A percentile compares a stretch with the other conserved stretches of the same genome.
Evolutionary conservation across 164 flowering plant genomes (phyloP).

Genomic region (Taxillus chinensis): DNA sequence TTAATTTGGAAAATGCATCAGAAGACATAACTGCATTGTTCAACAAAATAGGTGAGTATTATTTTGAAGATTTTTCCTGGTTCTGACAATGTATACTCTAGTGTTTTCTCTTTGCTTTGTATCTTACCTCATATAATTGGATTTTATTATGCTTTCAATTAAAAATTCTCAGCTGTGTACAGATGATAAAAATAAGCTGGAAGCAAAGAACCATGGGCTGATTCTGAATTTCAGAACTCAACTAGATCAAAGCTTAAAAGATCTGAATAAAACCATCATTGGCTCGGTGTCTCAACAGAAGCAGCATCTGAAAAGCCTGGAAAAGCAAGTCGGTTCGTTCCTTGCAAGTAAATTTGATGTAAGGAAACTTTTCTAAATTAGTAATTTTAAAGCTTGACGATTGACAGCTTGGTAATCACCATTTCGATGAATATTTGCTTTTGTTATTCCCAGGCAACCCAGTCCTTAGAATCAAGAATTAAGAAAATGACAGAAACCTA

Average conservation of each 20-base stretch:
- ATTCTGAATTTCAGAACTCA: conserved; percentile 56
- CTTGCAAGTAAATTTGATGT: conserved; percentile 72
- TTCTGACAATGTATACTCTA: background rate
- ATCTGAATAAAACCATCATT: conserved; percentile 43
- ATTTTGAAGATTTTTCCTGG: background rate
- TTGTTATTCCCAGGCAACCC: conserved; percentile 37
- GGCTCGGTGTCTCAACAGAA: conserved; percentile 71
- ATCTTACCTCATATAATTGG: background rate
- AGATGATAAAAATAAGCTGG: conserved; percentile 60
- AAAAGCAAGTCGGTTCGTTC: conserved; percentile 47
- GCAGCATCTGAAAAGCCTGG: conserved; percentile 60
- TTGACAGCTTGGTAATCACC: background rate
- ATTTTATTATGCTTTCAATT: background rate
- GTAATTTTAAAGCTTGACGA: background rate
- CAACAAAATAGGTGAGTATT: conserved; percentile 42
- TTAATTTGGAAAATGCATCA: conserved; percentile 55
- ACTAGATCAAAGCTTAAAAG: conserved; percentile 60
- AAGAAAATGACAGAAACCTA: conserved; percentile 37
- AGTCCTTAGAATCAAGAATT: conserved; percentile 46
- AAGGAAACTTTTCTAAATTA: conserved; percentile 14
- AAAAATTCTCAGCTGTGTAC: conserved; percentile 3
- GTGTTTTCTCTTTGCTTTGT: no score
- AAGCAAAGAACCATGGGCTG: conserved; percentile 52
- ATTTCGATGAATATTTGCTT: conserved; percentile 4
- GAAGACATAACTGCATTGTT: conserved; percentile 48